A percentile compares a stretch with the other conserved stretches of the same genome.
These are phyloP conservation scores for Zarea fungicola DNA, from an alignment of 2,329 filamentous ascomycete genomes.

Conservation along the genomic window DNA sequence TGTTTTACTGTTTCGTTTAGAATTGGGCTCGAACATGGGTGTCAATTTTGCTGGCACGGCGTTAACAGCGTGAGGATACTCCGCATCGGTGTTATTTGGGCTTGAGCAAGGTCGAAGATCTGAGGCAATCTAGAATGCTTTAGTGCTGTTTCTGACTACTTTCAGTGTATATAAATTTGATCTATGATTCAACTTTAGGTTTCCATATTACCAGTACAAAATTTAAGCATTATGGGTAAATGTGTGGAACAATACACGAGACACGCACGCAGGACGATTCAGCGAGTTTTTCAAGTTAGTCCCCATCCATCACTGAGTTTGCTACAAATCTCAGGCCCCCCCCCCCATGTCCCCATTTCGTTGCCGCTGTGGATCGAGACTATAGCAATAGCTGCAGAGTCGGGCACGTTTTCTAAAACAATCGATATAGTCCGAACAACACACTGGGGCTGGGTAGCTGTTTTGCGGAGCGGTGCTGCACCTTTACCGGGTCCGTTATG, in stretches of 20 bases:
- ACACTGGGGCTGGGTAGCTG: slow-evolving; percentile 1
- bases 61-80: slow-evolving; percentile 8
- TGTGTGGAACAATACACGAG: no score
- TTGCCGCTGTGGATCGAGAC: background rate
- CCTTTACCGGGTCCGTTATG: no score
- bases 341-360: background rate
- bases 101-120: background rate
- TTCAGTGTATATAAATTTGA: slow-evolving; percentile 10
- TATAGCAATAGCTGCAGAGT: background rate
- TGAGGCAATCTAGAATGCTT: background rate
- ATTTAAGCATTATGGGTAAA: no score
- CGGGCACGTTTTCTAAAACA: background rate
- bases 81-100: slow-evolving; percentile 10
- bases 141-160: slow-evolving; percentile 1
- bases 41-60: background rate
- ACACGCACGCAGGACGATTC: no score
- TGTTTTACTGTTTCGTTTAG: background rate
- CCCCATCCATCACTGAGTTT: no score
- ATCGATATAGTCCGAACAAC: background rate
- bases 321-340: background rate
- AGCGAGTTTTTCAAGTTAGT: no score
- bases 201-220: no score
- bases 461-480: background rate
- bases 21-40: background rate
- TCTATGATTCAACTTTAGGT: no score